Evolutionary conservation across 345 rosid genomes (phyloP), one percentile per base, ranked within the genome.

Genomic region (Melaleuca quinquenervia): DNA sequence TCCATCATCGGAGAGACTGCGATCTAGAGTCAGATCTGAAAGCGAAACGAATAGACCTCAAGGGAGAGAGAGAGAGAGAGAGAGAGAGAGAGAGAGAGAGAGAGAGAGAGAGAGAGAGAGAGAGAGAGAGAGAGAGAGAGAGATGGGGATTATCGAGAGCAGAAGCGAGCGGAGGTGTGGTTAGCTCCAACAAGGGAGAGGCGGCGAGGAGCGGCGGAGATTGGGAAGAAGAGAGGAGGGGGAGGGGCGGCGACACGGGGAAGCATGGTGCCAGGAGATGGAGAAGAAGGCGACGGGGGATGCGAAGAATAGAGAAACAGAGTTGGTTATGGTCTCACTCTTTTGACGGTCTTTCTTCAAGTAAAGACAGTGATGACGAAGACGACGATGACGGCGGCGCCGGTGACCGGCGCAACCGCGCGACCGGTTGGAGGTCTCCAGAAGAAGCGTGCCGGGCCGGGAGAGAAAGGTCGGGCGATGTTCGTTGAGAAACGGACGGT

Each of bases 161-260:
- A 98, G 95, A 98, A 96, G 21, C 99, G 98, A 62, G 99, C 97
- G 55, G 99, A 94, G 89, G 99, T 96, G 92, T 98, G 99, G 94
- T 98, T 98, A 85, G 98, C 98, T 84, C 99, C 99, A 95, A 96
- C 82, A 89, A 96, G 95, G 89, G 90, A 53, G 88, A 48, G 85
- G 82, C 86, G 75, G 26, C 84, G 41, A 52, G 18, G 18, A 51
- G 85, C 41, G 74, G 82, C 11, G 87, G 82, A 62, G 84, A 51
- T 3, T 18, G 32, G 87, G 74, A 86, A 56, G 26, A 8, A 27
- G 54, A 26, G 44, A 24, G 13, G 50, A 10, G 50, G 45, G 36
- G 50, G 74, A 85, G 24, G 70, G 50, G 29, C 49, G 50, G 29
- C 49, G 44, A 84, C 21, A n/a, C 14, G 36, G 26, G 54, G 49